Conservation (phyloP, 75 land plant genomes). For the Cryptomeria japonica region DNA sequence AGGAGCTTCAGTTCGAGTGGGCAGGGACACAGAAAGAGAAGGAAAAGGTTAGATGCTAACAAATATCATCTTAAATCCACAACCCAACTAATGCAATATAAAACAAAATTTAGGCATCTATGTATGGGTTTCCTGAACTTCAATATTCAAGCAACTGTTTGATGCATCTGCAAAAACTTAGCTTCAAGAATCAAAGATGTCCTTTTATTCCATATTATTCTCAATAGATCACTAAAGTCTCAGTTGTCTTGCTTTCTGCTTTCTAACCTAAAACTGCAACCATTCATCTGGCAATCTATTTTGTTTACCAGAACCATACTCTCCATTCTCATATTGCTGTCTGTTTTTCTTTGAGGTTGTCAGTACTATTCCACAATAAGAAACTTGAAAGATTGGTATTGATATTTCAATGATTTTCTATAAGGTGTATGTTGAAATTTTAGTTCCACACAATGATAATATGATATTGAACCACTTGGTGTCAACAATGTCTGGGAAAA, state of each 20-base stretch:
- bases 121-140: background rate
- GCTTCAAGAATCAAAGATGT: background rate
- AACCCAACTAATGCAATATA: background rate
- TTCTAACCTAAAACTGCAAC: too few relatives aligned
- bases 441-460: background rate
- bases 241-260: too few relatives aligned
- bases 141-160: background rate
- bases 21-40: conserved; percentile 79
- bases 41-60: conserved; percentile 57
- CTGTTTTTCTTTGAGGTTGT: background rate
- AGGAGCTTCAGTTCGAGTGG: conserved; percentile 88
- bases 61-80: background rate
- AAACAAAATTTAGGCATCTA: background rate
- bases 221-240: too few relatives aligned
- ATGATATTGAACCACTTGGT: background rate
- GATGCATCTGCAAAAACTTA: background rate
- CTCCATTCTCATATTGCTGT: background rate
- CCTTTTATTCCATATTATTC: too few relatives aligned
- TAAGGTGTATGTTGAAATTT: background rate
- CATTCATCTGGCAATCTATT: background rate
- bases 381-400: background rate
- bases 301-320: background rate
- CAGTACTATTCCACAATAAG: background rate
- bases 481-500: background rate
- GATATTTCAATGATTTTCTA: background rate